Base-by-base conservation (phyloP, 2,329 filamentous ascomycete genomes). In the Rhynchosporium agropyri region DNA sequence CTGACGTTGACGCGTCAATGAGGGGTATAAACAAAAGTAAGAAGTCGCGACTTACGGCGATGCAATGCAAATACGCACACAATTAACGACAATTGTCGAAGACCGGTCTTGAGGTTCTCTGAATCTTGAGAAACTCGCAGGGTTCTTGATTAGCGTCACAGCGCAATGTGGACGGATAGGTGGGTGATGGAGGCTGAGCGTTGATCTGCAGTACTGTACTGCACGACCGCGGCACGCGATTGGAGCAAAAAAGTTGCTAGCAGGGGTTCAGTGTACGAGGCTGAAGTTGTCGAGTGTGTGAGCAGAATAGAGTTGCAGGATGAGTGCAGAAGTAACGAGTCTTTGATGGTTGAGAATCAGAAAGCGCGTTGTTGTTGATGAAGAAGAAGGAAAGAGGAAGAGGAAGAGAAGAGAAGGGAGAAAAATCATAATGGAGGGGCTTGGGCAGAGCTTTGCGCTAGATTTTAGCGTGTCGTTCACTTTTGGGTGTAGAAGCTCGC, bases 331-430 rank as follows among this genome's bases (percentile, higher is more conserved):
- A 53, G 49, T 53, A 53, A 38, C 49, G 49, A 36, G 20, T 36
- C 31, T 53, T 20, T 53, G 31, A 31, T 53, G 49, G 20, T 53
- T 20, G 49, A 38, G 46, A 38, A 38, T 53, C 49, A 53, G 31
- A 53, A 53, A 53, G 31, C n/a, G 42, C 20, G 33, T 36, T 53
- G 53, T 29, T 55, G 53, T 55, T 55, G 20, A 55, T 55, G 53
- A n/a, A 43, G 53, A 40, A 31, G 33, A 12, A 38, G n/a, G n/a
- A 38, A 54, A 38, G 51, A 3, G 13, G 50, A 31, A 33, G 9
- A 9, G 7, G 50, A 54, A 26, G n/a, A 12, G 53, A 43, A n/a
- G 36, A 20, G 31, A 36, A 36, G 33, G 33, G 33, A 36, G 9
- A 36, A 5, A 36, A 36, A 6, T 20, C 20, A 20, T 1, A 20